Percentiles rank a stretch among this genome's conserved stretches.
Evolutionary conservation across 2,329 filamentous ascomycete genomes (phyloP).

Genomic region (Aciculosporium take): DNA sequence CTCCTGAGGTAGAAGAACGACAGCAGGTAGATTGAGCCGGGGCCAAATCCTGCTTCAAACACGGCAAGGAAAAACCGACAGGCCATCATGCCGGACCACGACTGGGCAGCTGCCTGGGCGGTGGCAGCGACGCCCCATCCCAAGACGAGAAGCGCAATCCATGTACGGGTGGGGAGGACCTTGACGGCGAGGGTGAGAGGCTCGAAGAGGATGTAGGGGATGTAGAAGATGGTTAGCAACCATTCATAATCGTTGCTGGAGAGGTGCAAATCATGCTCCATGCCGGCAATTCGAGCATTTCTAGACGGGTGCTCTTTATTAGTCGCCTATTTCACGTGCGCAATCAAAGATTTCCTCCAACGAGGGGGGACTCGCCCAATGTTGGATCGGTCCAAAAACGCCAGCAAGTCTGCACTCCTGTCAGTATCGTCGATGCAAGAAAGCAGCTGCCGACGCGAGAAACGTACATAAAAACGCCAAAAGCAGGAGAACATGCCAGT

Average conservation of each 20-base stretch:
- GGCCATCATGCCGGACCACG: constrained; percentile 29
- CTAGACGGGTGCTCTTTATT: constrained; percentile 3
- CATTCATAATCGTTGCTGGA: constrained; percentile 10
- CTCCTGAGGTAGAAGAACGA: constrained; percentile 23
- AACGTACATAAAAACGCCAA: constrained; percentile 2
- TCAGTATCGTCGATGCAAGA: neutral
- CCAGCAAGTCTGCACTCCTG: constrained; percentile 7
- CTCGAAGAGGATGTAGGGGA: constrained; percentile 9
- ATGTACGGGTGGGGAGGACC: constrained; percentile 4
- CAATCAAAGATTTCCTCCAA: no score
- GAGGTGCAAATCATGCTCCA: constrained; percentile 10
- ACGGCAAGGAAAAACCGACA: constrained; percentile 27
- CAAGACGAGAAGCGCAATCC: constrained; percentile 5
- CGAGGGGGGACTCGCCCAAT: constrained; percentile 9
- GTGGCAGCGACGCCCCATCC: constrained; percentile 13
- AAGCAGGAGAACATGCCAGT: neutral
- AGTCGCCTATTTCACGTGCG: no score
- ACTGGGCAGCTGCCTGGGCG: constrained; percentile 29
- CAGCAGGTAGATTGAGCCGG: constrained; percentile 19
- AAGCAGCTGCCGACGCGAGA: neutral
- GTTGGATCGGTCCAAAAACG: constrained; percentile 11
- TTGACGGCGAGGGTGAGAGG: constrained; percentile 8
- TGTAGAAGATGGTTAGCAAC: constrained; percentile 13
- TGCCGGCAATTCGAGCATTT: constrained; percentile 12
- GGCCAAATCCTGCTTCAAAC: constrained; percentile 18